phyloP scores from a whole-genome alignment of 2,329 filamentous ascomycete species.

The Fusarium penzigii region DNA sequence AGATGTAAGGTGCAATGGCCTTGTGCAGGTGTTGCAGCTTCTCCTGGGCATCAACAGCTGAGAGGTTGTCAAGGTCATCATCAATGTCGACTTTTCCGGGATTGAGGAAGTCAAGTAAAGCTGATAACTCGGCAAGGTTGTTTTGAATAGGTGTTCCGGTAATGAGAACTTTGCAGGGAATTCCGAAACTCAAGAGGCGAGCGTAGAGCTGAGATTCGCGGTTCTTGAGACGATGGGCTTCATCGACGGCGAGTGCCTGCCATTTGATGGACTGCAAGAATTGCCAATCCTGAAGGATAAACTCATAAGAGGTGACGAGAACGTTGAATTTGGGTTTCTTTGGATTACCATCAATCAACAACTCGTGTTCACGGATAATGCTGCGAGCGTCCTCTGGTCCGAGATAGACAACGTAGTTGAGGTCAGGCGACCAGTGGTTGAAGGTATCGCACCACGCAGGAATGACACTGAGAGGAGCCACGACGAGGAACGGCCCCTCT shows the following conservation, averaged over 20 bases:
- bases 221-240: constrained; percentile 96
- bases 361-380: constrained; percentile 87
- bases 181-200: constrained; percentile 80
- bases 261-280: constrained; percentile 92
- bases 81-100: constrained; percentile 92
- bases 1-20: constrained; percentile 89
- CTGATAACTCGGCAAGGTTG: constrained; percentile 87
- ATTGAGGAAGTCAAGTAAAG: constrained; percentile 93
- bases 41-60: constrained; percentile 76
- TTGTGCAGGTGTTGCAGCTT: constrained; percentile 85
- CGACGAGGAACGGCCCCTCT: constrained; percentile 92
- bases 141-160: constrained; percentile 98
- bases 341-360: constrained; percentile 81
- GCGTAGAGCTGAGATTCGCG: constrained; percentile 90
- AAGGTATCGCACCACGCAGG: constrained; percentile 98
- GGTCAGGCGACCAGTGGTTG: constrained; percentile 90
- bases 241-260: constrained; percentile 95
- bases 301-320: constrained; percentile 97
- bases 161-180: constrained; percentile 87
- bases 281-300: constrained; percentile 81
- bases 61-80: constrained; percentile 80
- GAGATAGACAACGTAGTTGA: constrained; percentile 97
- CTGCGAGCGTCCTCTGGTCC: constrained; percentile 83
- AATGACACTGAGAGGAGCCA: constrained; percentile 96
- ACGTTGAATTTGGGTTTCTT: constrained; percentile 96